Evolutionary conservation across 257 asterid species (phyloP).

Genomic region (Ehretia macrophylla): DNA sequence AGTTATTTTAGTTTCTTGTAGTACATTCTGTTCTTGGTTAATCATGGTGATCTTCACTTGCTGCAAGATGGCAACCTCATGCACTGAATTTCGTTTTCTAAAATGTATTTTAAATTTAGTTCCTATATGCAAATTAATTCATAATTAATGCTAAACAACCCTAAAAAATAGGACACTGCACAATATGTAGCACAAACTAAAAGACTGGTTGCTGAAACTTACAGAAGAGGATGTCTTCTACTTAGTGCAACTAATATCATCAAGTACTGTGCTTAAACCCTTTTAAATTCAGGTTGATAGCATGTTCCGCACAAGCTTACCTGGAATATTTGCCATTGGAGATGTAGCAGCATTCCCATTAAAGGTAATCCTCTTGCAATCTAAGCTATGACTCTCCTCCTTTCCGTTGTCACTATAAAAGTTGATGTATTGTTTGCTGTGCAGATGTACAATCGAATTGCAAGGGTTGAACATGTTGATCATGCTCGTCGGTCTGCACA

Average conservation of each 20-base stretch:
- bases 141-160: no score
- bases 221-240: no score
- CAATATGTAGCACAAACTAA: no score
- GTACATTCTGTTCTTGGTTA: no score
- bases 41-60: not conserved
- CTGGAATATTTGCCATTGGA: conserved; percentile 92
- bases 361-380: conserved; percentile 47
- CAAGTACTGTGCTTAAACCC: conserved; percentile 4
- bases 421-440: conserved; percentile 12
- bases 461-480: conserved; percentile 96
- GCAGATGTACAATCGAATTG: conserved; percentile 77
- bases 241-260: no score
- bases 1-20: not conserved
- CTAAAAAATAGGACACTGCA: no score
- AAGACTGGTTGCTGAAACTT: no score
- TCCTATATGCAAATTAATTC: no score
- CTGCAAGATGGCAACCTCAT: no score
- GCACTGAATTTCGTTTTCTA: no score
- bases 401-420: conserved; percentile 5
- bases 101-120: no score
- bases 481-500: conserved; percentile 96
- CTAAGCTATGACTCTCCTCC: conserved; percentile 1
- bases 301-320: conserved; percentile 70
- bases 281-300: conserved; percentile 76
- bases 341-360: conserved; percentile 96